Base-by-base conservation (phyloP, 1,284 basidiomycete genomes). In the Flammula alnicola region DNA sequence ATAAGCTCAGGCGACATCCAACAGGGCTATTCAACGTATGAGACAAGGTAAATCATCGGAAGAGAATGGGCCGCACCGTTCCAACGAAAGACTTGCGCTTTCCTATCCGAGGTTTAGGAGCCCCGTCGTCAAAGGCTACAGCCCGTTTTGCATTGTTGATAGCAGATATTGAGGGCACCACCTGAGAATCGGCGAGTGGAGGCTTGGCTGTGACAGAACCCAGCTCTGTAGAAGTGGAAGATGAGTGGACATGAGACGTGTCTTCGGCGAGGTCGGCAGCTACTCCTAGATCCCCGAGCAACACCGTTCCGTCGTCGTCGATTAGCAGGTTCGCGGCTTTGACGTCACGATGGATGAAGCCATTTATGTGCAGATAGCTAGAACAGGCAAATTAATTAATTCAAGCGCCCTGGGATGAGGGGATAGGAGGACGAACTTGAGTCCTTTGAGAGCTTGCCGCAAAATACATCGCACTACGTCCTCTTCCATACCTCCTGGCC, bases 1-100 rank as follows among this genome's bases (percentile, higher is more conserved):
- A 95, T 91, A 20, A 95, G 80, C 60, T 95, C 93, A 2, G 93
- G 93, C 0, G 93, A 91, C 93, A 95, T 95, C 91, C 92, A 95
- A 63, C 90, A 93, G 1, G 93, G 93, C 81, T 88, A 52, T 40
- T 43, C 39, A 48, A 47, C 42, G 26, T 23, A 40, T 23, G 17
- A 26, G 40, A 40, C 42, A 49, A 33, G 20, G 33, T 19, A 37
- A 44, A 33, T 20, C 31, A 40, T 23, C n/a, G n/a, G n/a, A 55
- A 17, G 14, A 49, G 44, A 32, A 48, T 14, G 25, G 31, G n/a
- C 72, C 81, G 49, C 50, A 88, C 85, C 23, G 93, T 95, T 41
- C 93, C 93, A 14, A 95, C 93, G 63, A 95, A 95, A 7, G 87
- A 91, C 65, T 88, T 91, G 49, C 91, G 79, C 60, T 88, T 91